Evolutionary conservation across 345 rosid species (phyloP).

Genomic region (Laguncularia racemosa): DNA sequence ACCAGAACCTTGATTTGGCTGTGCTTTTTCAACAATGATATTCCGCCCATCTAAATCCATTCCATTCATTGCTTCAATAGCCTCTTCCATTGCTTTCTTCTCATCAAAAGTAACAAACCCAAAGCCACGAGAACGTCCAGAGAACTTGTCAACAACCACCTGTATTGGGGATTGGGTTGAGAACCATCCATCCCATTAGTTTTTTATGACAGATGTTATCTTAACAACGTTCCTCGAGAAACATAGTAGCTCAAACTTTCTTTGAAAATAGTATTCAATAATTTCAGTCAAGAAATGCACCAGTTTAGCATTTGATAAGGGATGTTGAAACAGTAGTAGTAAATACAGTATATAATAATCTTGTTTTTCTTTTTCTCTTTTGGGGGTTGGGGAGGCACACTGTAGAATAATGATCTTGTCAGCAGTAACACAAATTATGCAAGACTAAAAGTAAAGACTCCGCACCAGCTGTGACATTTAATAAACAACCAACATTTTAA

Average conservation of each 20-base stretch:
- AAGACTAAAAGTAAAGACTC: too few species aligned
- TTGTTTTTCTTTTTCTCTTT: too few species aligned
- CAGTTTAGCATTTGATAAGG: too few species aligned
- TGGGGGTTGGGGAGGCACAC: too few species aligned
- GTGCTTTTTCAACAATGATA: conserved; percentile 92
- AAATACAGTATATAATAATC: too few species aligned
- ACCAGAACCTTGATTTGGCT: conserved; percentile 72
- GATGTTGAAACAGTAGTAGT: too few species aligned
- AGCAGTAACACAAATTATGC: too few species aligned
- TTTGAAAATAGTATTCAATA: too few species aligned
- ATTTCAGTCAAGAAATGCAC: too few species aligned
- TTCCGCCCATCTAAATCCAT: conserved; percentile 86
- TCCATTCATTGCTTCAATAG: conserved; percentile 85
- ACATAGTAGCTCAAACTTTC: background rate
- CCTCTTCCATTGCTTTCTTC: conserved; percentile 80
- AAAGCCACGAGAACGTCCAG: conserved; percentile 97
- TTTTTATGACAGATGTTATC: background rate
- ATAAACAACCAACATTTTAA: too few species aligned
- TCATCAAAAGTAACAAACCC: conserved; percentile 92
- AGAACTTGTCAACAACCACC: conserved; percentile 85
- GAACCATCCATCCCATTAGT: background rate
- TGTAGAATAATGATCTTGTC: too few species aligned
- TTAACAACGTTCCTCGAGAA: background rate
- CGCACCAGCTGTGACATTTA: too few species aligned
- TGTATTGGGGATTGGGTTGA: conserved; percentile 14